These are phyloP conservation scores for Diplodia intermedia DNA, from an alignment of 2,329 filamentous ascomycete species.

Conservation along the genomic window DNA sequence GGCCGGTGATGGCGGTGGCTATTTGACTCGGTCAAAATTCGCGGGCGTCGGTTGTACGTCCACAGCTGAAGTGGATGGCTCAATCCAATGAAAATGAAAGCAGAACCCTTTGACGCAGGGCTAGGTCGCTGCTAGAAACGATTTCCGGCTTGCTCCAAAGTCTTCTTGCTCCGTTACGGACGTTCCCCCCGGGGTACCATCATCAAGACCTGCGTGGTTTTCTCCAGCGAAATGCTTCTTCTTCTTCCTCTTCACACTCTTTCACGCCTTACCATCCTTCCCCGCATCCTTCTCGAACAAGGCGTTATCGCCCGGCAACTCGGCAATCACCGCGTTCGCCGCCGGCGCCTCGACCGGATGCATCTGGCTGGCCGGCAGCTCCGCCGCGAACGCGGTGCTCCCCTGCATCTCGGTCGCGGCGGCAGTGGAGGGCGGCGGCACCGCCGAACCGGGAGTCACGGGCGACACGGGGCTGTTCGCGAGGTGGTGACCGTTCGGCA, in stretches of 20 bases:
- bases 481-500: not conserved
- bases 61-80: not conserved
- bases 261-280: not conserved
- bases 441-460: not conserved
- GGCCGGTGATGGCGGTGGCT: not conserved
- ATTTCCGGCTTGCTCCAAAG: too few relatives aligned
- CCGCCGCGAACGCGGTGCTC: not conserved
- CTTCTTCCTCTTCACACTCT: not conserved
- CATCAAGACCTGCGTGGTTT: not conserved
- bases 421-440: not conserved
- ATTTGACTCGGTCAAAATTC: not conserved
- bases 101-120: not conserved
- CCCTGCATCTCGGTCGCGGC: not conserved
- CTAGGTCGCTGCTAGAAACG: too few relatives aligned
- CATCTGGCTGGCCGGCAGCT: not conserved
- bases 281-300: not conserved
- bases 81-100: not conserved
- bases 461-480: conserved; percentile 13
- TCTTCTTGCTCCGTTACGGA: too few relatives aligned
- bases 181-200: too few relatives aligned
- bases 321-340: not conserved
- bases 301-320: not conserved
- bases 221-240: not conserved
- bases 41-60: not conserved
- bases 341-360: conserved; percentile 3